Percentiles rank a stretch among this genome's conserved stretches.
These are phyloP conservation scores for Arthrobotrys megalospora DNA, from an alignment of 2,329 filamentous ascomycete genomes.

Conservation along the genomic window DNA sequence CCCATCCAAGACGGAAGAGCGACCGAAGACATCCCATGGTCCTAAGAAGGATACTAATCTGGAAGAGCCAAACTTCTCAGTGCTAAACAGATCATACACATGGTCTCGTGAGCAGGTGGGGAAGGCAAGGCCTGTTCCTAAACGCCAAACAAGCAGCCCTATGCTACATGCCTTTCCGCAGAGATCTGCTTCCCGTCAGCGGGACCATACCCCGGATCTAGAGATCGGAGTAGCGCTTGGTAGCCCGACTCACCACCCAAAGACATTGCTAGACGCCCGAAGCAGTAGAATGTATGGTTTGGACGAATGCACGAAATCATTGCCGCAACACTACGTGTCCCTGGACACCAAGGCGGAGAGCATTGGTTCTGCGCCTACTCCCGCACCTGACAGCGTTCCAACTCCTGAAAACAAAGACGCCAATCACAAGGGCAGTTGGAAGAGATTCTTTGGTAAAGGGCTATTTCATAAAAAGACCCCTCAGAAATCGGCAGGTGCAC, in stretches of 20 bases:
- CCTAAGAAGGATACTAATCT: conserved; percentile 41
- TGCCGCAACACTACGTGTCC: conserved; percentile 55
- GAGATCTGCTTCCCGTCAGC: conserved; percentile 45
- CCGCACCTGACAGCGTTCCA: not conserved
- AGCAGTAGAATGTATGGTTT: conserved; percentile 49
- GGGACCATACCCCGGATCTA: conserved; percentile 17
- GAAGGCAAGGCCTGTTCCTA: conserved; percentile 22
- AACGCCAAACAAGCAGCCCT: conserved; percentile 39
- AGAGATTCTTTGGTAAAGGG: conserved; percentile 73
- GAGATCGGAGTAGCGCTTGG: conserved; percentile 81
- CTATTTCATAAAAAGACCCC: conserved; percentile 69
- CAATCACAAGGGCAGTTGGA: conserved; percentile 71
- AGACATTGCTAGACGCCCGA: conserved; percentile 41
- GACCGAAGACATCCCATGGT: conserved; percentile 57
- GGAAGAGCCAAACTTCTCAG: conserved; percentile 53
- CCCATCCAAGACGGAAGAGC: conserved; percentile 26
- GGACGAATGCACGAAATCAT: conserved; percentile 27
- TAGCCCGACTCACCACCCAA: conserved; percentile 72
- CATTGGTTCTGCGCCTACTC: not conserved
- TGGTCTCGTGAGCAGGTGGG: conserved; percentile 46
- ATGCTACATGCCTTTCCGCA: conserved; percentile 56
- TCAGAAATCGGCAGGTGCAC: conserved; percentile 53
- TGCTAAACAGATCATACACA: conserved; percentile 53
- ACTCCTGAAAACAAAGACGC: conserved; percentile 41
- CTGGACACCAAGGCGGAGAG: conserved; percentile 26